A percentile compares a stretch with the other conserved stretches of the same genome.
These are phyloP conservation scores for Babesia caballi DNA, from an alignment of 169 alveolate species.

Conservation along the genomic window DNA sequence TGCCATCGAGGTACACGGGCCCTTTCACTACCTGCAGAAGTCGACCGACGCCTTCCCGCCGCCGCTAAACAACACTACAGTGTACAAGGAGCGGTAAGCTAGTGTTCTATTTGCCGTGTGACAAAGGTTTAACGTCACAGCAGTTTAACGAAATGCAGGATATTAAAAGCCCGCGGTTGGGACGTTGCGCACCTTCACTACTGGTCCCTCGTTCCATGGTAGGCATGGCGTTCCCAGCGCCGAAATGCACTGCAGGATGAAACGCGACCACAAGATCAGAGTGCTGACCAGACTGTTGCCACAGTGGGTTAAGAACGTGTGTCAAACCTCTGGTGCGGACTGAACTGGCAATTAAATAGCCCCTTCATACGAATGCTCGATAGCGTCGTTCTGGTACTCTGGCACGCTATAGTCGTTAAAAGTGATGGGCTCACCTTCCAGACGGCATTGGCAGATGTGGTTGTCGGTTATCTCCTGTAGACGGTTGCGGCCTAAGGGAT, in stretches of 20 bases:
- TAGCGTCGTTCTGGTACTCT: constrained; percentile 20
- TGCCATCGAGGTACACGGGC: constrained; percentile 58
- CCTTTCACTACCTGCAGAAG: constrained; percentile 54
- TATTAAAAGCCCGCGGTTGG: constrained; percentile 41
- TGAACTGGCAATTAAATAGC: neutral
- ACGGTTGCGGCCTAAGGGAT: neutral
- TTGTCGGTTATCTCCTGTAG: constrained; percentile 35
- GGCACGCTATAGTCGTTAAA: neutral
- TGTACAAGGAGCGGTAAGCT: constrained; percentile 41
- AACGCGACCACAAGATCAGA: constrained; percentile 14
- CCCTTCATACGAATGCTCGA: constrained; percentile 1
- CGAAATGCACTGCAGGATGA: constrained; percentile 25
- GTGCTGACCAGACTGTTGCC: constrained; percentile 25
- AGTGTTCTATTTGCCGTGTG: neutral
- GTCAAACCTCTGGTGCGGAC: neutral
- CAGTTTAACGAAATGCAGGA: too few relatives aligned
- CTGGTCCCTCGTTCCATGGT: constrained; percentile 60
- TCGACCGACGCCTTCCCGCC: constrained; percentile 48
- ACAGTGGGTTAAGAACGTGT: constrained; percentile 40
- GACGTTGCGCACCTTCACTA: constrained; percentile 37
- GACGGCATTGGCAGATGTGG: constrained; percentile 39
- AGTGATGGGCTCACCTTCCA: constrained; percentile 23
- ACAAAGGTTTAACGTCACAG: neutral
- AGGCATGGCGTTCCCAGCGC: neutral
- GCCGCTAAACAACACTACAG: constrained; percentile 16